Evolutionary conservation across 768 basidiomycete genomes (phyloP), one percentile per base, ranked within the genome.

Genomic region (Exidia glandulosa): DNA sequence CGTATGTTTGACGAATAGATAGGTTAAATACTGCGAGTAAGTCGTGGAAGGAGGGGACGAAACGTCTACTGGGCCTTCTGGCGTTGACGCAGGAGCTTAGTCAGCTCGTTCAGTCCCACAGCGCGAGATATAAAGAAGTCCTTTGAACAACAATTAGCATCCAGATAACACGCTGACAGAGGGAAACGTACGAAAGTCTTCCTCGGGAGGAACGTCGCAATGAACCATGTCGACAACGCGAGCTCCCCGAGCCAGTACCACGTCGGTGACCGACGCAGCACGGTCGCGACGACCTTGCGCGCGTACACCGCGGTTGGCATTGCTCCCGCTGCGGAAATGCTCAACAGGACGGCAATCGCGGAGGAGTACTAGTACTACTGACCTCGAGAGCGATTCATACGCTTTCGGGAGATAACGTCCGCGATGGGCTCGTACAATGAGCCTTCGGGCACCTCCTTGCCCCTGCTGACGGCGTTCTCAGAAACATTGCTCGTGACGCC

Each of bases 281-380:
- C 58, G 1, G 61, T 50, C 3, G 61, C 47, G 23, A 61, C 61
- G 13, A 61, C 57, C 3, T 30, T 47, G 12, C 50, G 61, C 47
- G 61, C 61, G 2, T 61, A 61, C 55, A 31, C 41, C 30, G 37
- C 45, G 16, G 61, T 55, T 10, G 57, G 47, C 37, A 58, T 50
- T n/a, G 61, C 61, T 13, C 37, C 54, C 13, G 16, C 61, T 61
- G 37, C 34, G 19, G n/a, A 33, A 9, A 19, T 9, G 32, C 47
- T 23, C 23, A 13, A 31, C 12, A 16, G 29, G 16, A 58, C n/a
- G 7, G n/a, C 19, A n/a, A 23, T 36, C 9, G 56, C 16, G 27
- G 36, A 34, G 31, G 32, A 52, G n/a, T n/a, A n/a, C n/a, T n/a
- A n/a, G n/a, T n/a, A n/a, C n/a, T n/a, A n/a, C n/a, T n/a, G n/a